Conservation (phyloP, 2,329 filamentous ascomycete genomes). For the Akanthomyces uredinophilus region DNA sequence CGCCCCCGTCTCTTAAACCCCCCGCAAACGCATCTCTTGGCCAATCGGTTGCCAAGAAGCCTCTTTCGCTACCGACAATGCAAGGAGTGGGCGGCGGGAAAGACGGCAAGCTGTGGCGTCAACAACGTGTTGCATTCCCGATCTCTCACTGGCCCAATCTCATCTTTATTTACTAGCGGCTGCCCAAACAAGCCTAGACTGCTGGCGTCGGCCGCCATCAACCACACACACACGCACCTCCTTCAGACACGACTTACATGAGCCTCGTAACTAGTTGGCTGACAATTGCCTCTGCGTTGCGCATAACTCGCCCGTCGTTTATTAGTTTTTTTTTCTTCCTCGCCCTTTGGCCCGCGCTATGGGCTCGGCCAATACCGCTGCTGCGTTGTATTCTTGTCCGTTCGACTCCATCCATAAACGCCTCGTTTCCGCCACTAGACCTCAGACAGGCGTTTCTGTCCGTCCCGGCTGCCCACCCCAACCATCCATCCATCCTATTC, state of each 20-base stretch:
- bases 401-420: neutral
- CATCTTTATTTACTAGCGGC: neutral
- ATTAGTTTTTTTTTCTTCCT: neutral
- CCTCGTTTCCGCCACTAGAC: constrained; percentile 5
- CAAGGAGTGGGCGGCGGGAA: neutral
- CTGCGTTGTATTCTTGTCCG: neutral
- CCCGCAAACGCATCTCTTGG: constrained; percentile 13
- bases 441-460: neutral
- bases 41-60: constrained; percentile 10
- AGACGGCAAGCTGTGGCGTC: constrained; percentile 1
- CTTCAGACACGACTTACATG: constrained; percentile 1
- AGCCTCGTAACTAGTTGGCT: neutral
- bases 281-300: neutral
- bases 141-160: constrained; percentile 10
- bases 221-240: neutral
- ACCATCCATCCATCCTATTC: neutral
- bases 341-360: neutral
- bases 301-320: neutral
- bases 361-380: neutral
- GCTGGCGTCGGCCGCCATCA: neutral
- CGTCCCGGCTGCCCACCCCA: neutral
- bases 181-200: neutral
- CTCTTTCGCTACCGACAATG: neutral
- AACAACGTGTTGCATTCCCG: constrained; percentile 5
- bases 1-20: neutral